Conservation (phyloP, 495 filamentous ascomycete genomes). For the Penicillium robsamsonii region DNA sequence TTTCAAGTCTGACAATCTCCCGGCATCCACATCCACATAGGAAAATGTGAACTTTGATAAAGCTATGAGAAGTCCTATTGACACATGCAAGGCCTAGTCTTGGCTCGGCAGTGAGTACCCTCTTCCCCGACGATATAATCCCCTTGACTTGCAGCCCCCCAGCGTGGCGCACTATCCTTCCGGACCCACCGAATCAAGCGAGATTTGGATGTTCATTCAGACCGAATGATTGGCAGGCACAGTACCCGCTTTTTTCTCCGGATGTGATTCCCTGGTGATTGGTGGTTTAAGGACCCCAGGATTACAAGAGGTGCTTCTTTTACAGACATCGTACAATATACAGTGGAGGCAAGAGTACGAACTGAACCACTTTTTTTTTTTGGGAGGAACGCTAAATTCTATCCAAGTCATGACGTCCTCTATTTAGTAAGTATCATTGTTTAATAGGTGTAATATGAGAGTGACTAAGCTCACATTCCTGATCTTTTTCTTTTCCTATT, state of each 20-base stretch:
- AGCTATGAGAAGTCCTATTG: not conserved
- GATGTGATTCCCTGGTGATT: constrained; percentile 27
- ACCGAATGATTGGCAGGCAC: constrained; percentile 11
- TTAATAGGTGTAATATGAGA: not conserved
- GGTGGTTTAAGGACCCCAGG: constrained; percentile 31
- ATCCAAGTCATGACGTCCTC: constrained; percentile 33
- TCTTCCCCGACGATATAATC: not conserved
- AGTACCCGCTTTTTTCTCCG: constrained; percentile 31
- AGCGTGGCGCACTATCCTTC: constrained; percentile 13
- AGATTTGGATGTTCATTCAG: constrained; percentile 28
- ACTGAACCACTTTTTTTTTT: constrained; percentile 4
- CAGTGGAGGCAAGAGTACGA: not conserved
- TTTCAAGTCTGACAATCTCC: constrained; percentile 19
- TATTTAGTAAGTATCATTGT: not conserved
- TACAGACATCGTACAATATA: constrained; percentile 19
- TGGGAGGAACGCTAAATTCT: constrained; percentile 10
- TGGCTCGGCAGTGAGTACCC: constrained; percentile 2
- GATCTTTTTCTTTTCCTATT: not conserved
- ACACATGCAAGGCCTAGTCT: not conserved
- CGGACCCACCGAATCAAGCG: constrained; percentile 27
- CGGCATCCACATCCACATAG: constrained; percentile 12
- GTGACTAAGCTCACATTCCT: not conserved
- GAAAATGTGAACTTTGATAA: not conserved
- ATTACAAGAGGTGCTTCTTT: constrained; percentile 14
- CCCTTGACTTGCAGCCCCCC: constrained; percentile 8